Evolutionary conservation across 768 basidiomycete species (phyloP).

Genomic region (Leccinum fibrillosum): DNA sequence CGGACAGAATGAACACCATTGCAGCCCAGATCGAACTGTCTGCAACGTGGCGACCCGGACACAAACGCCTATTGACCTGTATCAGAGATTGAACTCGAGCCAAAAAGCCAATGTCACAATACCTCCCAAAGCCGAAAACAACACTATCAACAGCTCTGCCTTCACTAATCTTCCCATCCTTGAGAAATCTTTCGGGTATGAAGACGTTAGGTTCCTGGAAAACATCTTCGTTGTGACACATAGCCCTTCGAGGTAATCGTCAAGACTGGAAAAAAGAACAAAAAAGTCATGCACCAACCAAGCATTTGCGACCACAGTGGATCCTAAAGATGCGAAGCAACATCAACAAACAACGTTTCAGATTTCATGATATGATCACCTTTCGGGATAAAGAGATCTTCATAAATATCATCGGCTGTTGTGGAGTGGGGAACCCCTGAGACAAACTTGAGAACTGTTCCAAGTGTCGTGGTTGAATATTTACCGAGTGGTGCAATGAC

Average conservation of each 20-base stretch:
- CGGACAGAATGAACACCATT: constrained; percentile 26
- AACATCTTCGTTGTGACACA: constrained; percentile 7
- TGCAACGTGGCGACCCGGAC: constrained; percentile 32
- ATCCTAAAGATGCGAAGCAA: constrained; percentile 8
- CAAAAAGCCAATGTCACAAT: background rate
- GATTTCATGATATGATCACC: constrained; percentile 4
- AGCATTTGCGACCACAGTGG: constrained; percentile 16
- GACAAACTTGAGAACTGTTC: background rate
- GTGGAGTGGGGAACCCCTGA: constrained; percentile 20
- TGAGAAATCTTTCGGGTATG: constrained; percentile 32
- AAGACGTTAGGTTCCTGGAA: constrained; percentile 26
- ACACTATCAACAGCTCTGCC: background rate
- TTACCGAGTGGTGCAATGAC: constrained; percentile 27
- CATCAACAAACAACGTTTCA: background rate
- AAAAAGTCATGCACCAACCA: constrained; percentile 9
- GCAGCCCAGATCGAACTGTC: constrained; percentile 30
- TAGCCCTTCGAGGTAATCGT: constrained; percentile 14
- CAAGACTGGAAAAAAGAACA: background rate
- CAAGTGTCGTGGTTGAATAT: background rate
- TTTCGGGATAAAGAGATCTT: constrained; percentile 23
- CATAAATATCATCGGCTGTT: constrained; percentile 16
- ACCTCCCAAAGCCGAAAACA: constrained; percentile 28
- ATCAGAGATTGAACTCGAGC: background rate
- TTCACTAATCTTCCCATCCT: constrained; percentile 7
- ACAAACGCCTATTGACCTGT: constrained; percentile 19